Evolutionary conservation across 2,329 filamentous ascomycete species (phyloP), one percentile per base, ranked within the genome.

Genomic region (Exophiala xenobiotica): DNA sequence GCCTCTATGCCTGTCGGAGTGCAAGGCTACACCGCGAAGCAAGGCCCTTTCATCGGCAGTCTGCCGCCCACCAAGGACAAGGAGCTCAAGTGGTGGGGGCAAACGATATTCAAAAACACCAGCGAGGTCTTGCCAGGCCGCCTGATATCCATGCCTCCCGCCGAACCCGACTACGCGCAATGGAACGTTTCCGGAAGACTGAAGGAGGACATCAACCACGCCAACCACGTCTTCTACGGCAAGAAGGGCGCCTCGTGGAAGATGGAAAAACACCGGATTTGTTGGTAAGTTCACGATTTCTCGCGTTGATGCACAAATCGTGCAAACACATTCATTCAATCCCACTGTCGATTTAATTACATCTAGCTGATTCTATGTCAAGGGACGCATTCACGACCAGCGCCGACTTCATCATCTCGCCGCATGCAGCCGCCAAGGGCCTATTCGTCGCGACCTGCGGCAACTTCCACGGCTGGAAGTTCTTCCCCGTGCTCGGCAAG

Each of bases 231-330:
- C 1, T 84, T 83, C 57, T 86, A 83, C 58, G 83, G 82, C 6
- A 73, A 75, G 42, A 76, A 77, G 16, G 76, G 77, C 24, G 74
- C 72, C 9, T 63, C 68, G 37, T 85, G 79, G 81, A 76, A 79
- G 56, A 76, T 83, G 66, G 77, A 78, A 49, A 80, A 83, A 62
- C 78, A 84, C 62, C 76, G 83, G 4, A 80, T 86, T 52, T 86
- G 83, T 75, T 87, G 83, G 83, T 85, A 66, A 66, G 78, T 69
- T n/a, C n/a, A n/a, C n/a, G n/a, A n/a, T n/a, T n/a, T n/a, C n/a
- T n/a, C n/a, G n/a, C n/a, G n/a, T n/a, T n/a, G n/a, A n/a, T n/a
- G n/a, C n/a, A n/a, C n/a, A n/a, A n/a, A n/a, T n/a, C n/a, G n/a
- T n/a, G n/a, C n/a, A n/a, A n/a, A n/a, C n/a, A n/a, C n/a, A n/a